Percentiles rank a stretch among this genome's conserved stretches.
These are phyloP conservation scores for Graphilbum fragrans DNA, from an alignment of 2,329 filamentous ascomycete genomes.

Conservation along the genomic window DNA sequence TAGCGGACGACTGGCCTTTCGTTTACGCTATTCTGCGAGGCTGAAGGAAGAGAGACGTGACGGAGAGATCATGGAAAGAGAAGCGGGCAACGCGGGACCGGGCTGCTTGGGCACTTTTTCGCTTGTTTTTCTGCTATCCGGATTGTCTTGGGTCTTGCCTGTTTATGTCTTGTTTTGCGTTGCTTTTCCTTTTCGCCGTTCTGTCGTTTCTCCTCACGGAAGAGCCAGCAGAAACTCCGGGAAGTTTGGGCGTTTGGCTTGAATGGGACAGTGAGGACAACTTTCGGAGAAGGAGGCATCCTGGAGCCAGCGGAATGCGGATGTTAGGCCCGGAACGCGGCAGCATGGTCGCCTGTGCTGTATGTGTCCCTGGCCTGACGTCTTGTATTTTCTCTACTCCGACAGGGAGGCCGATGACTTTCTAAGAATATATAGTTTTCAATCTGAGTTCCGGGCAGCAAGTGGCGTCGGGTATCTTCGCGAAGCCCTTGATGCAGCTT, in stretches of 20 bases:
- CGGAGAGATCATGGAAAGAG: not conserved
- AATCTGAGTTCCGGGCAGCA: conserved; percentile 21
- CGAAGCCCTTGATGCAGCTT: conserved; percentile 1
- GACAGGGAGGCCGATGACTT: conserved; percentile 13
- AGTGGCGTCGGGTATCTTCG: not conserved
- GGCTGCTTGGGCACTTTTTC: not conserved
- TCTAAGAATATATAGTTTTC: conserved; percentile 22
- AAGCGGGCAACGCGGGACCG: not conserved
- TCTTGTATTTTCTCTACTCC: too few relatives aligned
- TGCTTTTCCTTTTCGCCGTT: not conserved
- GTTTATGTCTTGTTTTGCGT: not conserved
- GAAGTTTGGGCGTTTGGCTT: not conserved
- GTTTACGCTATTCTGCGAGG: not conserved
- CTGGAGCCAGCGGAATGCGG: too few relatives aligned
- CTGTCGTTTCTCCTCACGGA: not conserved
- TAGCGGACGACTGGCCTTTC: too few relatives aligned
- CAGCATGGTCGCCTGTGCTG: too few relatives aligned
- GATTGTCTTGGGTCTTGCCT: not conserved
- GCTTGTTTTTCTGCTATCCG: not conserved
- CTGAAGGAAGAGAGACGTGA: not conserved
- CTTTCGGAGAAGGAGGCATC: not conserved
- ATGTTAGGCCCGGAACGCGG: not conserved
- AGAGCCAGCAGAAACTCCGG: too few relatives aligned
- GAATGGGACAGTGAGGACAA: not conserved
- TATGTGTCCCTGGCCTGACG: too few relatives aligned